Evolutionary conservation across 2,329 filamentous ascomycete species (phyloP), one percentile per base, ranked within the genome.

Genomic region (Aspergillus aculeatus): DNA sequence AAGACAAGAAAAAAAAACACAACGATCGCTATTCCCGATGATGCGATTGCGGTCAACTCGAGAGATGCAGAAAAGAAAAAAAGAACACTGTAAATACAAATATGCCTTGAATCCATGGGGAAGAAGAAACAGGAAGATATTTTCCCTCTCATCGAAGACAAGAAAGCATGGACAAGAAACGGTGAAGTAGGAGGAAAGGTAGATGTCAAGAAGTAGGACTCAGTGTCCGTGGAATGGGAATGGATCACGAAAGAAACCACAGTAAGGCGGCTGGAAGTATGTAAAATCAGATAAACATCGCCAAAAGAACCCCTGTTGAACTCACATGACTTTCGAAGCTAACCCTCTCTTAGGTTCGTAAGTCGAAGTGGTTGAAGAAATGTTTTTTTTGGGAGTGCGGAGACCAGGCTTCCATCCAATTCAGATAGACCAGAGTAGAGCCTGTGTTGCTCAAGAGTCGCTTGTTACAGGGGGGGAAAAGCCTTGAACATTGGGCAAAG

Each of bases 151-250:
- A 44, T 19, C 16, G 5, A 44, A 44, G 16, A 44, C 16, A n/a
- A n/a, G 38, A 44, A 44, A 31, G 51, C 12, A 38, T 29, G 31
- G 21, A 50, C 21, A 50, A 31, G 52, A 58, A 19, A 49, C 24
- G 38, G 38, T 44, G 14, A 19, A 19, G 6, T 23, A 29, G 26
- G 1, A 7, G 14, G 38, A 35, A 16, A 44, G n/a, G 38, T 44
- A 16, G 38, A 49, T 44, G 19, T 41, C 51, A 35, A 23, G 31
- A 54, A 73, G 71, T 32, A 44, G 19, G 19, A 35, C n/a, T 29
- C 26, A 29, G 2, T 2, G 9, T 10, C 9, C 9, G 26, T 29
- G 26, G 26, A 29, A 9, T 29, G 35, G 14, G 12, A 51, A 54
- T 38, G 52, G 29, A 44, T 54, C 44, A 49, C 29, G 47, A 51